These are phyloP conservation scores for Austropuccinia psidii DNA, from an alignment of 1,284 basidiomycete species.

Conservation along the genomic window DNA sequence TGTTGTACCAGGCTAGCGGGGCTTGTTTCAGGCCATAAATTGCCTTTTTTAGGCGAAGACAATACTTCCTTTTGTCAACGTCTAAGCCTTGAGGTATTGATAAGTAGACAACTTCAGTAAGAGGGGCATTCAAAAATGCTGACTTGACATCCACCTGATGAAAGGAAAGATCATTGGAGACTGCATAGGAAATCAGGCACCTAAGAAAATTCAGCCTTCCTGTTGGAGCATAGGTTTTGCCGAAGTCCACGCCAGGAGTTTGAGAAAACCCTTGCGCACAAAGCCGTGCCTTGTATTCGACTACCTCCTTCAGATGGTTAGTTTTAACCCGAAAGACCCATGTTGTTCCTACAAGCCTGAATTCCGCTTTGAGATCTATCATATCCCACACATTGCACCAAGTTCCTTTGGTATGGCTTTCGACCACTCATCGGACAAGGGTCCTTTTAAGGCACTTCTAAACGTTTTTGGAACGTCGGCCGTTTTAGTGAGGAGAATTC, in stretches of 20 bases:
- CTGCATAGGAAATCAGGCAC: neutral
- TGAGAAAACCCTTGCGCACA: conserved; percentile 1
- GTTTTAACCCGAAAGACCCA: neutral
- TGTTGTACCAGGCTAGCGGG: neutral
- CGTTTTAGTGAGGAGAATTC: no score
- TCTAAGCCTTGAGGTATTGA: neutral
- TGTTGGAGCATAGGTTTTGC: neutral
- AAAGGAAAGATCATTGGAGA: neutral
- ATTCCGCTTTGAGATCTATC: neutral
- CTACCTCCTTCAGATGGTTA: neutral
- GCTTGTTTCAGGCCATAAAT: conserved; percentile 18
- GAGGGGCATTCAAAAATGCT: neutral
- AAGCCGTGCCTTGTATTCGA: neutral
- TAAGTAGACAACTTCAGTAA: neutral
- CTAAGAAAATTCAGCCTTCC: neutral
- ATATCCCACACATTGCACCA: neutral
- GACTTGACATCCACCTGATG: neutral
- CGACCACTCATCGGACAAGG: neutral
- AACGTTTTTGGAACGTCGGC: no score
- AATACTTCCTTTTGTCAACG: neutral
- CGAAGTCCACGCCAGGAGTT: neutral
- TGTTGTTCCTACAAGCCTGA: neutral
- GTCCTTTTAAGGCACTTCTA: no score
- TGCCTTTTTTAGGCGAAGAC: neutral
- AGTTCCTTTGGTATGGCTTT: neutral